Evolutionary conservation across 768 basidiomycete species (phyloP).

Genomic region (Crepidotus variabilis): DNA sequence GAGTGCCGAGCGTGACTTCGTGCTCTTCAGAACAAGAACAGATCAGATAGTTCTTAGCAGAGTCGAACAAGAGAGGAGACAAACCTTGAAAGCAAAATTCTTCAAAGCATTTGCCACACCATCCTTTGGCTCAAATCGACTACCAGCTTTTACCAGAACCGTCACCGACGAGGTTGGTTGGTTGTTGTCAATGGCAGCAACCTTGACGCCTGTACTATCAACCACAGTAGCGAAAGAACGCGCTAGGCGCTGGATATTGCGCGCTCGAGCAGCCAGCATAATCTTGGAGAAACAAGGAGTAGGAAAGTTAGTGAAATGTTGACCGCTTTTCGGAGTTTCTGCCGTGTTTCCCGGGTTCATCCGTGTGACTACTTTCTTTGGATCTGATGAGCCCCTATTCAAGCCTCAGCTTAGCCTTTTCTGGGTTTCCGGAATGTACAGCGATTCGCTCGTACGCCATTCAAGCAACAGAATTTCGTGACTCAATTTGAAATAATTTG

Average conservation of each 20-base stretch:
- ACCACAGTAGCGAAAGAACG: conserved; percentile 82
- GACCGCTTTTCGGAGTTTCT: not conserved
- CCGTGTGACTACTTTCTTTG: not conserved
- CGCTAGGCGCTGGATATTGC: conserved; percentile 52
- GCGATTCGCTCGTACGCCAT: no score
- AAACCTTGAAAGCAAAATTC: conserved; percentile 98
- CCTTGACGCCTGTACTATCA: conserved; percentile 78
- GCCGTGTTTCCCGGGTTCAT: not conserved
- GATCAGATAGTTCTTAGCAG: not conserved
- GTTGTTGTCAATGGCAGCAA: conserved; percentile 79
- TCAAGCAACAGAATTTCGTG: no score
- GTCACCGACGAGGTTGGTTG: conserved; percentile 85
- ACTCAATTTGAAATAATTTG: no score
- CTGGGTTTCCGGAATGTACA: no score
- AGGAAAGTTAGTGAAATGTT: not conserved
- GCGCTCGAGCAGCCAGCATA: conserved; percentile 62
- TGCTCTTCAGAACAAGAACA: conserved; percentile 54
- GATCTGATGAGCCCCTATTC: no score
- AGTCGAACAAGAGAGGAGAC: conserved; percentile 22
- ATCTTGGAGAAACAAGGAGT: not conserved
- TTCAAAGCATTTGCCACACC: conserved; percentile 93
- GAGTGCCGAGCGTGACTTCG: conserved; percentile 79
- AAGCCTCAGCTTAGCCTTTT: no score
- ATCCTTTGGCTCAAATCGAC: conserved; percentile 81
- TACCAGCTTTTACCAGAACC: conserved; percentile 89